Evolutionary conservation across 2,329 filamentous ascomycete genomes (phyloP), one percentile per base, ranked within the genome.

Genomic region (Xylariomycetidae sp.): DNA sequence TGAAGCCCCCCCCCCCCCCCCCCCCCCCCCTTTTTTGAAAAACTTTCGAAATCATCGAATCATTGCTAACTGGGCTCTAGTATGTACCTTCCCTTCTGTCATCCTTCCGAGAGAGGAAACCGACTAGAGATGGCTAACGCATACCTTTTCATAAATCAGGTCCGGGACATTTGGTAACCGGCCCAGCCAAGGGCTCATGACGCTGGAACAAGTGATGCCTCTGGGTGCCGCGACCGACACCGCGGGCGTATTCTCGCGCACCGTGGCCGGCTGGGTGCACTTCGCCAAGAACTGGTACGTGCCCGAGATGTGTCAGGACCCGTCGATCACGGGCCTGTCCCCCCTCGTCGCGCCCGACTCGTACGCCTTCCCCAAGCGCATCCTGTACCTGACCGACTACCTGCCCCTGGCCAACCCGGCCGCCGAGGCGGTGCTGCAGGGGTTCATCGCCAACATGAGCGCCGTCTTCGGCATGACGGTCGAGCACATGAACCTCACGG

Each of bases 311-410:
- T 47, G 53, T 31, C 58, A 64, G 45, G 42, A 53, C 19, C 15
- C 48, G 3, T 55, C 54, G 2, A 50, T 61, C 31, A 66, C 60
- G 2, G 59, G 62, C 1, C 54, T 65, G 10, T 52, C 54, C 5
- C 46, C 56, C 2, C 51, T 66, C 6, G 38, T 44, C 5, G 54
- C 59, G 1, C 55, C 59, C 6, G 56, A 61, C 34, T 56, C 48
- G 9, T 39, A 48, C 5, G 45, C 37, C 0, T 64, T 59, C 30
- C 62, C 62, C 5, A 62, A 61, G 37, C 53, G 56, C 1, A 53
- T 65, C 16, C 37, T 64, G 2, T 65, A 66, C 35, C 59, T 60
- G 3, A 50, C 48, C 3, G 63, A 67, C 29, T 64, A 64, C 33
- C 49, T 65, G 1, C 62, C 63, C 0, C 47, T 65, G 3, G 57